Base-by-base conservation (phyloP, 73 alveolate species). In the Paramecium tetraurelia region DNA sequence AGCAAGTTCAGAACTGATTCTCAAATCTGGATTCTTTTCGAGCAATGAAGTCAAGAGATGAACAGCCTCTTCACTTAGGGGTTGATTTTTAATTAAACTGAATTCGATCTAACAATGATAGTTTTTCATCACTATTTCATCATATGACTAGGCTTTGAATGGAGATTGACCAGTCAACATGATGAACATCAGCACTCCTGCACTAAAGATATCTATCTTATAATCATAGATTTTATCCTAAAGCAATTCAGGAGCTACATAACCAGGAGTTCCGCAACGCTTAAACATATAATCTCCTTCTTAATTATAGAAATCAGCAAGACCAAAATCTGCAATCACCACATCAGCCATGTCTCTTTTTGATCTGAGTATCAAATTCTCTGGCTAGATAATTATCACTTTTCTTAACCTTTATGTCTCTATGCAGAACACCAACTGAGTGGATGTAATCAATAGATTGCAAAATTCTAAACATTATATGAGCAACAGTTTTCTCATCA, bases 221-320 rank as follows among this genome's bases (percentile, higher is more conserved):
- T 58, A 86, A 38, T 86, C 88, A 24, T 86, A 86, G 10, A 86
- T 58, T 43, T 86, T 86, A 63, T 86, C 93, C 12, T 72, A 41
- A 59, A 86, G 93, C 2, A 86, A 72, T n/a, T 86, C 93, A 11
- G 93, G 93, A 3, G 93, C 93, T 22, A 86, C 93, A 69, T 86
- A 86, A 33, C 93, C 93, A 24, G 93, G 93, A 35, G 93, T 86
- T 22, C 93, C 93, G 40, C 93, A 86, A 14, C 93, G 63, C 57
- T 86, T 40, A 77, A 86, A 86, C 93, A 86, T 86, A 40, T 86
- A 86, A 41, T 77, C 89, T n/a, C 93, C 93, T 2, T 86, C 58
- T 1, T 48, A 59, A 22, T 63, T 77, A 40, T 86, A 86, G 16
- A 31, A 86, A 59, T 86, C 93, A 35, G 93, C 93, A 4, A 86